Evolutionary conservation across 116 monocot genomes (phyloP).

Genomic region (Thalassia testudinum): DNA sequence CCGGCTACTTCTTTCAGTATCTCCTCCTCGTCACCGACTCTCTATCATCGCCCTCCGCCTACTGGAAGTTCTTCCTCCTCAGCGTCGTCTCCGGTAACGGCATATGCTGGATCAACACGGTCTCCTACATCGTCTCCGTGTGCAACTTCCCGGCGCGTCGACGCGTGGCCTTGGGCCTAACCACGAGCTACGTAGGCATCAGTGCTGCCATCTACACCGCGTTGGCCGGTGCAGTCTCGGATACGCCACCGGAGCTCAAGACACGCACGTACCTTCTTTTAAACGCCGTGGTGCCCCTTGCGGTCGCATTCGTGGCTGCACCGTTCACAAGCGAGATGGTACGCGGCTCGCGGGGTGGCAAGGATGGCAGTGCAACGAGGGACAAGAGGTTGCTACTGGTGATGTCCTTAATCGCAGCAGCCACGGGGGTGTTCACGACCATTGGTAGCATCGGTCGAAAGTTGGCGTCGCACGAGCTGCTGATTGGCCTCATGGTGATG

Average conservation of each 20-base stretch:
- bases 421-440: constrained; percentile 36
- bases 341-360: no score
- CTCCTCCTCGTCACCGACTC: constrained; percentile 19
- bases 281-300: no score
- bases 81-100: no score
- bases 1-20: constrained; percentile 65
- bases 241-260: constrained; percentile 21
- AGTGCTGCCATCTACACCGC: no score
- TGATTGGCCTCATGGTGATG: constrained; percentile 19
- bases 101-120: no score
- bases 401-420: constrained; percentile 30
- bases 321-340: not conserved
- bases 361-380: no score
- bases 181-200: constrained; percentile 54
- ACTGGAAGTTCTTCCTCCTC: no score
- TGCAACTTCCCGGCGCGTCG: constrained; percentile 30
- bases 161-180: constrained; percentile 31
- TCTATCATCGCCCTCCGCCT: constrained; percentile 42
- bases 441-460: constrained; percentile 39
- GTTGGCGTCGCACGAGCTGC: constrained; percentile 20
- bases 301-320: no score
- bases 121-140: constrained; percentile 46
- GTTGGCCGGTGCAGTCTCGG: constrained; percentile 16
- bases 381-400: no score
- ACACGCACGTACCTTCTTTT: no score